Conservation (phyloP, 2,329 filamentous ascomycete genomes). For the Fusarium redolens region DNA sequence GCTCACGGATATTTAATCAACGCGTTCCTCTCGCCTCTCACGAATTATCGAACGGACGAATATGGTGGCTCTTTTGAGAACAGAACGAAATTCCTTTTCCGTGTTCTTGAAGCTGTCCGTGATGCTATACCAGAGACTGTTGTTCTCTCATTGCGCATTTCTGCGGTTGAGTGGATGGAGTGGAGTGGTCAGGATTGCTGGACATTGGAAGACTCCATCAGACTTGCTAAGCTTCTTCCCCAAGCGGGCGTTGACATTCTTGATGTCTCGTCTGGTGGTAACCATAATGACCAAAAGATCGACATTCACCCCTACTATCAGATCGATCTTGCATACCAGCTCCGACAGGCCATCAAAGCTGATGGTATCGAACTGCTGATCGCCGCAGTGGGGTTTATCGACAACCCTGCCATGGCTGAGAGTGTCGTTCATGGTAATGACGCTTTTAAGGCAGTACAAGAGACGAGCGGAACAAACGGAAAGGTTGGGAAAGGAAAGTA, state of each 20-base stretch:
- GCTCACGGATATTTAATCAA: neutral
- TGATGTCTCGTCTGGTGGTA: constrained; percentile 83
- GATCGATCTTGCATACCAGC: constrained; percentile 74
- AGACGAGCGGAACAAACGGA: neutral
- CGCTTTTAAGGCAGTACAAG: accelerated
- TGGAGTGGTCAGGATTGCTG: constrained; percentile 62
- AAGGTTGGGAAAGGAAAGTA: constrained; percentile 56
- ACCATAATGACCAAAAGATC: constrained; percentile 70
- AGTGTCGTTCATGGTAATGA: neutral
- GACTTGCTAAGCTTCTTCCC: constrained; percentile 65
- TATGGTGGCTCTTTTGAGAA: constrained; percentile 76
- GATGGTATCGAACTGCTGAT: constrained; percentile 68
- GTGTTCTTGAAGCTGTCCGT: constrained; percentile 63
- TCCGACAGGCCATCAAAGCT: constrained; percentile 72
- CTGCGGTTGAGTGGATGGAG: constrained; percentile 71
- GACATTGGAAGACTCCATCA: constrained; percentile 68
- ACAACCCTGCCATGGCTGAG: constrained; percentile 72
- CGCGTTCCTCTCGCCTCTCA: neutral
- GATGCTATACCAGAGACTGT: constrained; percentile 63
- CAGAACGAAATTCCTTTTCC: constrained; percentile 66
- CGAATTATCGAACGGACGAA: constrained; percentile 63
- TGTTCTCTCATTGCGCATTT: constrained; percentile 69
- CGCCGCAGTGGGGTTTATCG: constrained; percentile 79
- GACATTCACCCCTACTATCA: constrained; percentile 75
- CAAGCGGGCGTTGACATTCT: constrained; percentile 81